Percentiles rank a stretch among this genome's conserved stretches.
Conservation (phyloP, 78 protist species). For the Dictyostelium capitatum region DNA sequence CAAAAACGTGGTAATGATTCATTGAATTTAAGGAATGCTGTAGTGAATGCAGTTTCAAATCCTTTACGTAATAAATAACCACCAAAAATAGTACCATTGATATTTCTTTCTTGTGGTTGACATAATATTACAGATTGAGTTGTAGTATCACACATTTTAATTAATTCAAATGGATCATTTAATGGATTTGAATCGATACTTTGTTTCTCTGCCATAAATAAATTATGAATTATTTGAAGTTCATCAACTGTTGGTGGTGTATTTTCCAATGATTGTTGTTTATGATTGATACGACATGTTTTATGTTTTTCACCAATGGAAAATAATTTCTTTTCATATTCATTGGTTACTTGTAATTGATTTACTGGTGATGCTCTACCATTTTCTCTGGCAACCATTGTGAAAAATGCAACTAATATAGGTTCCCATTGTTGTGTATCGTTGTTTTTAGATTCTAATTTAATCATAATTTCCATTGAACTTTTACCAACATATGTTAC, state of each 20-base stretch:
- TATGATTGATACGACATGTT: background rate
- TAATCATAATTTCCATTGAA: conserved; percentile 75
- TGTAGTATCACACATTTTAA: conserved; percentile 55
- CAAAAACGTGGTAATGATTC: conserved; percentile 44
- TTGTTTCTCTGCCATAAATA: conserved; percentile 38
- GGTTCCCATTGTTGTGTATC: conserved; percentile 45
- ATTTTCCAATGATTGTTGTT: conserved; percentile 36
- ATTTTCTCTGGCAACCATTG: conserved; percentile 82
- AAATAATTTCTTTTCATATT: conserved; percentile 32
- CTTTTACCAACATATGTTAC: conserved; percentile 77
- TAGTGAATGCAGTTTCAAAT: conserved; percentile 78
- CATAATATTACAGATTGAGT: conserved; percentile 49
- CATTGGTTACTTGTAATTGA: background rate
- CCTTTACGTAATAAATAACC: conserved; percentile 82
- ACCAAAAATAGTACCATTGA: conserved; percentile 81
- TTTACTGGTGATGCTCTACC: conserved; percentile 49
- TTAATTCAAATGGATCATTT: background rate
- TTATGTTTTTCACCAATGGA: conserved; percentile 61
- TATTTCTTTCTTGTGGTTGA: conserved; percentile 82
- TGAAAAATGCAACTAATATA: conserved; percentile 69
- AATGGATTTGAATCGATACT: too few species aligned
- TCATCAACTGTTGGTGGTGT: conserved; percentile 57
- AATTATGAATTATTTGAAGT: conserved; percentile 53
- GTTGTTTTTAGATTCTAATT: conserved; percentile 22
- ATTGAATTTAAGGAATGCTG: conserved; percentile 48